Base-by-base conservation (phyloP, 352 stramenopile genomes). In the Pythium rhizo-oryzae region DNA sequence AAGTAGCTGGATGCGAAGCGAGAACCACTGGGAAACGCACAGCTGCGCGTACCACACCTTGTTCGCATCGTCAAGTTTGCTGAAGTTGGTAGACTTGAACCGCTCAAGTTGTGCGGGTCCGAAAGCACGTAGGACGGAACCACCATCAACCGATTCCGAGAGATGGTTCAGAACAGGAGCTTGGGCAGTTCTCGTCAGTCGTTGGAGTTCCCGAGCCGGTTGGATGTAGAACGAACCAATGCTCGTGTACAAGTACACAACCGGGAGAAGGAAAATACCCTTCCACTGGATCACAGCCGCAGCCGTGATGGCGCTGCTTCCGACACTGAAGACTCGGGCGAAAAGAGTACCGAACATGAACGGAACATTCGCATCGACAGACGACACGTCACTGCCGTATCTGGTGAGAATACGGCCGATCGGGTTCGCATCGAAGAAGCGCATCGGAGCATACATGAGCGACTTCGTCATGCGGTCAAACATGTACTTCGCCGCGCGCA, bases 361-460 rank as follows among this genome's bases (percentile, higher is more conserved):
- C 52, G 86, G 82, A 18, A 93, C 58, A 16, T 94, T 83, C 2
- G 95, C 75, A 82, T 99, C 95, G 49, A 98, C 75, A 33, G 87
- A 92, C 57, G 94, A 89, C 66, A 99, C 93, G 75, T 98, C 94
- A 12, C 88, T 91, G 28, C 77, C 79, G 80, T 97, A 98, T 19
- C 94, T 78, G 37, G 94, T 97, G n/a, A 98, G 77, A 41, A 98
- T 94, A 54, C 93, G 83, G 5, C 90, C 92, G 23, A 92, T 59
- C 0, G 90, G 91, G 59, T 93, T 97, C 7, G 86, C 91, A 76
- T 99, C 94, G 70, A 98, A 98, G 72, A 99, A 99, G 33, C 82
- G 67, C 67, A 98, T 85, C 21, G 93, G 93, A 19, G 95, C 94
- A 24, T 85, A 69, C 21, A 99, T 70, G 30, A 98, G 90, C 30